Conservation (phyloP, 768 basidiomycete genomes). For the Clitopilus hobsonii region DNA sequence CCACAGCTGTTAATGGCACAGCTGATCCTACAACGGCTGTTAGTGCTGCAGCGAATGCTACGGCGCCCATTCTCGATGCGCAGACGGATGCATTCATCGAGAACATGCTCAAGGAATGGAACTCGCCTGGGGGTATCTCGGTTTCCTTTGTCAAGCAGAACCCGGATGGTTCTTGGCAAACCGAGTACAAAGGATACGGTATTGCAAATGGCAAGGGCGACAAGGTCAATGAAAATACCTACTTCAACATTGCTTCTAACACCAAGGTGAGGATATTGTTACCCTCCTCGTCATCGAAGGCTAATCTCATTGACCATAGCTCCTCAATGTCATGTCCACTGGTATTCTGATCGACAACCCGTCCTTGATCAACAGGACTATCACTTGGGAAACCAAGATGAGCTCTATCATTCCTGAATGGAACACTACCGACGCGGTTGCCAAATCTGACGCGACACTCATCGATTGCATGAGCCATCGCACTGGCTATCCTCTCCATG, state of each 20-base stretch:
- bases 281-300: background rate
- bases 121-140: slow-evolving; percentile 4
- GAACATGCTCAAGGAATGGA: slow-evolving; percentile 5
- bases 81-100: slow-evolving; percentile 5
- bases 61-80: background rate
- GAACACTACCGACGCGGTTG: slow-evolving; percentile 17
- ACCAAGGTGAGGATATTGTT: slow-evolving; percentile 12
- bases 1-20: too few relatives aligned
- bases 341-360: slow-evolving; percentile 22
- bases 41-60: background rate
- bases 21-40: too few relatives aligned
- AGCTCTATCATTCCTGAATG: slow-evolving; percentile 16
- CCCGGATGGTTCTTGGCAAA: background rate
- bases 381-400: slow-evolving; percentile 20
- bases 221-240: slow-evolving; percentile 6
- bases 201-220: slow-evolving; percentile 2
- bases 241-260: slow-evolving; percentile 19
- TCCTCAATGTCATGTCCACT: slow-evolving; percentile 17
- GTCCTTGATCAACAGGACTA: slow-evolving; percentile 14
- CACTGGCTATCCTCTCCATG: slow-evolving; percentile 21
- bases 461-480: slow-evolving; percentile 22
- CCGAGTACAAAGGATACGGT: slow-evolving; percentile 7
- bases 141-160: slow-evolving; percentile 2
- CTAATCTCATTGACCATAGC: slow-evolving; percentile 5
- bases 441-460: slow-evolving; percentile 16